phyloP scores from a whole-genome alignment of 495 filamentous ascomycete species.

The Penicillium coprophilum region DNA sequence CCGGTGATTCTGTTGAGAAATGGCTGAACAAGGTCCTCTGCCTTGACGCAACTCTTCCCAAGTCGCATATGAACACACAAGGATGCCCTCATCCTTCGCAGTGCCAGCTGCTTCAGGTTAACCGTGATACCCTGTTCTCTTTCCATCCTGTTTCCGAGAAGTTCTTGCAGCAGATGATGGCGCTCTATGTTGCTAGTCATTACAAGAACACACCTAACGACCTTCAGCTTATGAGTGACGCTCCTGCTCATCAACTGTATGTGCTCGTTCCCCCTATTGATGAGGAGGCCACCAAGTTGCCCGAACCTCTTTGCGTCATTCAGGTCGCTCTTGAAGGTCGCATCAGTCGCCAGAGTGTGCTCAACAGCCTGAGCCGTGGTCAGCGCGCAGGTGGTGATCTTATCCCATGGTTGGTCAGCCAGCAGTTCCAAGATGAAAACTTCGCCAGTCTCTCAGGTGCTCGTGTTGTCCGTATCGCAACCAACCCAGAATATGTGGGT shows the following conservation, averaged over 20 bases:
- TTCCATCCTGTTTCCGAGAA: slow-evolving; percentile 97
- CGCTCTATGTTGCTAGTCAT: slow-evolving; percentile 94
- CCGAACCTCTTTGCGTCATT: slow-evolving; percentile 92
- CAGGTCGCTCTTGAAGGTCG: slow-evolving; percentile 93
- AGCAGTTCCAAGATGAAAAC: slow-evolving; percentile 97
- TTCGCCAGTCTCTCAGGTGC: slow-evolving; percentile 94
- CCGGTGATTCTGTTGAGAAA: slow-evolving; percentile 87
- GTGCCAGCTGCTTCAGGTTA: slow-evolving; percentile 89
- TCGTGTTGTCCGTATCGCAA: slow-evolving; percentile 90
- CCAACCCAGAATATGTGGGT: slow-evolving; percentile 87
- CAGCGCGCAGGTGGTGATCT: slow-evolving; percentile 90
- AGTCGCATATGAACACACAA: slow-evolving; percentile 68
- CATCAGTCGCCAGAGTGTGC: slow-evolving; percentile 88
- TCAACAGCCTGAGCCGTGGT: slow-evolving; percentile 84
- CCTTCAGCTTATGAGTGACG: slow-evolving; percentile 95
- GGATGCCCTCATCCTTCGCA: slow-evolving; percentile 87
- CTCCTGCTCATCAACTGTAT: slow-evolving; percentile 94
- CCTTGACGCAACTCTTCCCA: slow-evolving; percentile 83
- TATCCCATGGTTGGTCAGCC: slow-evolving; percentile 96
- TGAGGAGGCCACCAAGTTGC: slow-evolving; percentile 72
- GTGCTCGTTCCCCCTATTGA: slow-evolving; percentile 87
- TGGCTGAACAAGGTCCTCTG: slow-evolving; percentile 96
- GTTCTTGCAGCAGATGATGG: slow-evolving; percentile 97
- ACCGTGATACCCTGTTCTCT: slow-evolving; percentile 95
- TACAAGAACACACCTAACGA: slow-evolving; percentile 99